Evolutionary conservation across 2,329 filamentous ascomycete genomes (phyloP).

Genomic region (Aspergillus sp.): DNA sequence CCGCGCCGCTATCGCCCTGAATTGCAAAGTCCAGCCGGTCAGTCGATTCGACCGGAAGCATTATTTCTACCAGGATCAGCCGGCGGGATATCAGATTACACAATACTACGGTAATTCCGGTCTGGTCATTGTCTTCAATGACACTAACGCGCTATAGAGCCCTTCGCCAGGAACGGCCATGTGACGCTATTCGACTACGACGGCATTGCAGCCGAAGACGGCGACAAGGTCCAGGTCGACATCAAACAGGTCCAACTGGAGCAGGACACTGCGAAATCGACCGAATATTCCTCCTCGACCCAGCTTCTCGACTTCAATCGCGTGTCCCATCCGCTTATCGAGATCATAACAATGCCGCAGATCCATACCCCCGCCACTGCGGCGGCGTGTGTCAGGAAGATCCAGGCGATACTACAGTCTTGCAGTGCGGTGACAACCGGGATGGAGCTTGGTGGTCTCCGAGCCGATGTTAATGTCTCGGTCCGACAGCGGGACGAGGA

Average conservation of each 20-base stretch:
- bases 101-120: slow-evolving; percentile 63
- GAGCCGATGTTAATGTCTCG: slow-evolving; percentile 93
- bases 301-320: slow-evolving; percentile 90
- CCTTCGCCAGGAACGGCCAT: slow-evolving; percentile 58
- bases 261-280: slow-evolving; percentile 93
- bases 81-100: slow-evolving; percentile 92
- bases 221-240: slow-evolving; percentile 59
- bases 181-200: slow-evolving; percentile 66
- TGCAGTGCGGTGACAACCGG: slow-evolving; percentile 81
- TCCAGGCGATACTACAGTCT: slow-evolving; percentile 68
- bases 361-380: slow-evolving; percentile 82
- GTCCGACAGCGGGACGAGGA: slow-evolving; percentile 57
- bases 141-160: slow-evolving; percentile 31
- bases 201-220: slow-evolving; percentile 67
- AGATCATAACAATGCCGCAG: slow-evolving; percentile 87
- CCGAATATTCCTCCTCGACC: slow-evolving; percentile 61
- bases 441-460: slow-evolving; percentile 84
- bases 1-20: slow-evolving; percentile 73
- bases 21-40: slow-evolving; percentile 64
- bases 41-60: slow-evolving; percentile 94
- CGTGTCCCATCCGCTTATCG: slow-evolving; percentile 80
- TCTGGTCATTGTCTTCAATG: not conserved
- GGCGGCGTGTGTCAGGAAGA: slow-evolving; percentile 77
- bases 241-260: slow-evolving; percentile 96
- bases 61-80: slow-evolving; percentile 99